Base-by-base conservation (phyloP, 2,329 filamentous ascomycete genomes). In the Teratosphaeria nubilosa region DNA sequence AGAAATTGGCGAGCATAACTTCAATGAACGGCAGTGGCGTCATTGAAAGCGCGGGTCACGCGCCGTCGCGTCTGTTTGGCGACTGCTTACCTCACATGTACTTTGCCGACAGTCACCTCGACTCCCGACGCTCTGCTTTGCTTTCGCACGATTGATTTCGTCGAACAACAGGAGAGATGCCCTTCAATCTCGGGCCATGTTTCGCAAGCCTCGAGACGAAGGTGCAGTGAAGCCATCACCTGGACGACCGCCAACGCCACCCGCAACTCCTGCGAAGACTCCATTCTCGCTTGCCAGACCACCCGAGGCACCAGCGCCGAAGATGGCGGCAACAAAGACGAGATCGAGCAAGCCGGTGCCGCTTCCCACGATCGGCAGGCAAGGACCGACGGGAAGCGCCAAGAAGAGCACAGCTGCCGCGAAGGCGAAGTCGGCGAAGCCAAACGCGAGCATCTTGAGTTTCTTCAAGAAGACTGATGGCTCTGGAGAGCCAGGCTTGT, bases 201-300 rank as follows among this genome's bases (percentile, higher is more conserved):
- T 83, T 62, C 76, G 80, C 58, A 82, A 80, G 54, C 79, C 80
- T 53, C 74, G 80, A 69, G 76, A 81, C 59, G 69, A 27, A 65
- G 69, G 52, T 68, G 68, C 20, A 68, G 69, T 53, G 61, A 51
- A 75, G 27, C 77, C 78, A 5, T 80, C 78, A 0, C 76, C 74
- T 58, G 80, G 80, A 51, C 76, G 80, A 58, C 70, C 78, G 31
- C 80, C 80, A 50, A 82, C 79, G 67, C 80, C 81, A 72, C 76
- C 77, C 13, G 51, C 45, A 14, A 61, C 59, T 20, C 64, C 64
- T 9, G 53, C 63, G 14, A 69, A 69, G 57, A 67, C 66, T 30
- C 65, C 66, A 20, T 70, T 69, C 56, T 65, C 60, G 16, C 63
- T 70, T n/a, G 66, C 69, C n/a, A 56, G 66, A 11, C 64, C 69